Base-by-base conservation (phyloP, 2,329 filamentous ascomycete species). In the Diplodia intermedia region DNA sequence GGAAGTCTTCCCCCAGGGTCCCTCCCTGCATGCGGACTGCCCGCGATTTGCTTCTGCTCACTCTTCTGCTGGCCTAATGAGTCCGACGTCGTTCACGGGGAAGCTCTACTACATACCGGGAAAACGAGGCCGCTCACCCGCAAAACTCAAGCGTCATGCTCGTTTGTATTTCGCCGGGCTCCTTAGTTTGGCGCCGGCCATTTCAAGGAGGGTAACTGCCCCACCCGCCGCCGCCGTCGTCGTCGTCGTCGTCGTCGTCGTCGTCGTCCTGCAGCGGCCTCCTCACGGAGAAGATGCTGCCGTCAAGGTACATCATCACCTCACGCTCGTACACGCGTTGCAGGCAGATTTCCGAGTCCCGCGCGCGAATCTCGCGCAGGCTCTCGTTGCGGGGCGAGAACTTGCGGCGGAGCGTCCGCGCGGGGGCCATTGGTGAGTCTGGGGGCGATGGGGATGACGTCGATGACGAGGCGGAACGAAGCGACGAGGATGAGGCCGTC, bases 271-370 rank as follows among this genome's bases (percentile, higher is more conserved):
- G 53, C 3, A 54, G 26, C 52, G 53, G 43, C 26, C 43, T 14
- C 33, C 43, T n/a, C 43, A 56, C 55, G 31, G 33, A 47, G 66
- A 74, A 75, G 18, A 77, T 66, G 9, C 69, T 70, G 23, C 75
- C 76, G 29, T 72, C 72, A 54, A 79, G 62, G 62, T 78, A 78
- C 33, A 72, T 72, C 12, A 70, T 72, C 20, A 75, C 72, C 69
- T 73, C 74, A 40, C 74, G 71, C 61, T 78, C 74, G 65, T 75
- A 79, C 5, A 73, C 68, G 29, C 65, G 70, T 69, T 77, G 75
- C 69, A 79, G 67, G 66, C 75, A 76, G 11, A 74, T 74, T 15
- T 79, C 78, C 3, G 74, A 77, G 40, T 77, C 75, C 66, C 76
- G 78, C 7, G 72, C 75, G 65, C 78, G 68, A 23, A 80, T 62